Evolutionary conservation across 139 green algal species (phyloP), one percentile per base, ranked within the genome.

Genomic region (Gonium pectorale): DNA sequence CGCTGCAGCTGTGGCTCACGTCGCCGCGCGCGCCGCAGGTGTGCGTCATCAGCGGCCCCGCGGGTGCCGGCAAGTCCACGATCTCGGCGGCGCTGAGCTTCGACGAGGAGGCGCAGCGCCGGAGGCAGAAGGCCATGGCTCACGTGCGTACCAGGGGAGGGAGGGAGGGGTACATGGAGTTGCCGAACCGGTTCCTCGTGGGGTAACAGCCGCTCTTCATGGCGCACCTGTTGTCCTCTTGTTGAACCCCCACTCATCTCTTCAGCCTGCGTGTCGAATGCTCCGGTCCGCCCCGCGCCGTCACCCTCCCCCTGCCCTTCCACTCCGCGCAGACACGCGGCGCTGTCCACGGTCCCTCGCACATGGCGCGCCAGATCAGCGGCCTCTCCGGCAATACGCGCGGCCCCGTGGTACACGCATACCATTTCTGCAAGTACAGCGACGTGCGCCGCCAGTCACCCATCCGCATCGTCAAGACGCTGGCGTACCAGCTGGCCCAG

Each of bases 381-480:
- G 24, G 41, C 6, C 62, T 83, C 56, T 13, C 27, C 56, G 19
- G 24, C 38, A 46, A 21, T 24, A 33, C 8, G 24, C 11, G 9
- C 29, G 59, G 38, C 27, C 77, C 77, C 6, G 13, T 70, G 24
- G 77, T 83, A 31, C 77, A 83, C 41, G 77, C 77, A 43, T 83
- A 83, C 77, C 77, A 83, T 44, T 83, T 83, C 31, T 83, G 77
- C 77, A 83, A 83, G 62, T 83, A 83, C 63, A 46, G 27, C 22
- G 77, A 83, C 35, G 77, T 83, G 62, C 77, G 77, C 43, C 77
- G 77, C 6, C 62, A 73, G 62, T 66, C 31, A 24, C 77, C 77
- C 77, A 66, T 83, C 43, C 77, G 77, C 41, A 83, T 83, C 62
- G 77, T 83, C 77, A 83, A 83, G 77, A 83, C 77, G 60, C 77